A percentile compares a stretch with the other conserved stretches of the same genome.
phyloP scores from a whole-genome alignment of 1,284 basidiomycete genomes.

The Pseudomicrostroma phylloplanum region DNA sequence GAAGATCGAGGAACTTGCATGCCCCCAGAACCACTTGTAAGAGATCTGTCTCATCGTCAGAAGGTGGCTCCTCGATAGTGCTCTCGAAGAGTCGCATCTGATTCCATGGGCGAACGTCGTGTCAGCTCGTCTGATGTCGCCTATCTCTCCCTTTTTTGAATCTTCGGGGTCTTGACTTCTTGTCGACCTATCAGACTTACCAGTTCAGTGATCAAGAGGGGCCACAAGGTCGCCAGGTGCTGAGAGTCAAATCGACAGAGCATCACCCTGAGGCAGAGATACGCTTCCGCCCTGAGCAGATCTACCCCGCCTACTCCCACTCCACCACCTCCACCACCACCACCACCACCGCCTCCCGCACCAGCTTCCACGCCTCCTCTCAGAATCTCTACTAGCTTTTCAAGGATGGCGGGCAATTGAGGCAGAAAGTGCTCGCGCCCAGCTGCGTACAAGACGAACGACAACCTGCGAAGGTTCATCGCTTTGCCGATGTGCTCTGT shows the following conservation, averaged over 20 bases:
- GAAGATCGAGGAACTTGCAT: constrained; percentile 85
- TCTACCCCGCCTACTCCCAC: neutral
- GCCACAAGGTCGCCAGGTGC: constrained; percentile 93
- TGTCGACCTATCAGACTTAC: constrained; percentile 6
- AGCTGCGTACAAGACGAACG: constrained; percentile 69
- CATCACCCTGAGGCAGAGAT: constrained; percentile 83
- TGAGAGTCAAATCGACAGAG: constrained; percentile 85
- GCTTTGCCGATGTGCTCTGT: constrained; percentile 86
- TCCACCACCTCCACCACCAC: neutral
- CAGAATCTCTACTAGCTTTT: constrained; percentile 89
- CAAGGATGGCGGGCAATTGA: constrained; percentile 85
- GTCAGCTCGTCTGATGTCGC: neutral
- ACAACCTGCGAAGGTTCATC: constrained; percentile 76
- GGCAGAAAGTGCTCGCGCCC: constrained; percentile 84
- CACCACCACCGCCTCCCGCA: neutral
- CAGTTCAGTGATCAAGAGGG: constrained; percentile 60
- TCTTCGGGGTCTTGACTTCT: neutral
- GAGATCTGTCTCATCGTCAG: constrained; percentile 70
- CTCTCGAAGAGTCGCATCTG: constrained; percentile 60
- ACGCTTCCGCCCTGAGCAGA: constrained; percentile 53
- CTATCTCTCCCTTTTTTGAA: neutral
- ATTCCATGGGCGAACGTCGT: neutral
- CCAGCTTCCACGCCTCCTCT: constrained; percentile 57
- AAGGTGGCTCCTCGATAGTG: constrained; percentile 53
- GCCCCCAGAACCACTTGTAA: constrained; percentile 76